Evolutionary conservation across 1,139 yeast genomes (phyloP).

Genomic region (Kodamaea fungicola): DNA sequence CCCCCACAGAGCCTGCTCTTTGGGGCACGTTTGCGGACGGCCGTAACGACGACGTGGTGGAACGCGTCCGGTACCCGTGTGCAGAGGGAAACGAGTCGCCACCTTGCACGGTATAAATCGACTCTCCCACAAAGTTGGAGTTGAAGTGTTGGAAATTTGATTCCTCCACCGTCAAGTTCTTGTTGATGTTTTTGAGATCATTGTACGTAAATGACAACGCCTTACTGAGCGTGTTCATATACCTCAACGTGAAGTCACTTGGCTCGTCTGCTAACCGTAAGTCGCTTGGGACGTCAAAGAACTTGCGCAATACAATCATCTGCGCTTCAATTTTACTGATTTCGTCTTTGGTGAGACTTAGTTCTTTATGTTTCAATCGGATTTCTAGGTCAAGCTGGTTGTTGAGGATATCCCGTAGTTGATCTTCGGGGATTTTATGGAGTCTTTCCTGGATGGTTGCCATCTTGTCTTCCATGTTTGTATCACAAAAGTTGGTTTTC

Average conservation of each 20-base stretch:
- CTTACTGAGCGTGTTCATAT: conserved; percentile 37
- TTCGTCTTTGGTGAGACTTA: conserved; percentile 56
- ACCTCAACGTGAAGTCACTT: conserved; percentile 46
- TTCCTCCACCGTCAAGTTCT: conserved; percentile 4
- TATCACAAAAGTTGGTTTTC: neutral
- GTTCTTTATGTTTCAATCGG: conserved; percentile 65
- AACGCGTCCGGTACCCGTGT: conserved; percentile 44
- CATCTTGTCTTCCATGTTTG: neutral
- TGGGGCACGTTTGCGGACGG: conserved; percentile 21
- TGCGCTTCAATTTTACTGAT: conserved; percentile 63
- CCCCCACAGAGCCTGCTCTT: conserved; percentile 6
- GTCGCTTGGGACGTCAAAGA: conserved; percentile 48
- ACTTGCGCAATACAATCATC: conserved; percentile 48
- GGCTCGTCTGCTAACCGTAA: conserved; percentile 41
- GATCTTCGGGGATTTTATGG: conserved; percentile 33
- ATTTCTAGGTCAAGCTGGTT: conserved; percentile 68
- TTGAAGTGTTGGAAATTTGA: conserved; percentile 9
- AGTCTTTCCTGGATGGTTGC: conserved; percentile 17
- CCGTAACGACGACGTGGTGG: conserved; percentile 49
- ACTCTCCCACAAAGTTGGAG: conserved; percentile 9
- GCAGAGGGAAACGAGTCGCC: conserved; percentile 6
- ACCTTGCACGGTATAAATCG: conserved; percentile 1
- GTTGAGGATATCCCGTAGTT: conserved; percentile 37
- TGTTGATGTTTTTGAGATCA: conserved; percentile 13
- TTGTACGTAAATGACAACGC: conserved; percentile 34